Evolutionary conservation across 345 rosid genomes (phyloP).

Genomic region (Acer negundo): DNA sequence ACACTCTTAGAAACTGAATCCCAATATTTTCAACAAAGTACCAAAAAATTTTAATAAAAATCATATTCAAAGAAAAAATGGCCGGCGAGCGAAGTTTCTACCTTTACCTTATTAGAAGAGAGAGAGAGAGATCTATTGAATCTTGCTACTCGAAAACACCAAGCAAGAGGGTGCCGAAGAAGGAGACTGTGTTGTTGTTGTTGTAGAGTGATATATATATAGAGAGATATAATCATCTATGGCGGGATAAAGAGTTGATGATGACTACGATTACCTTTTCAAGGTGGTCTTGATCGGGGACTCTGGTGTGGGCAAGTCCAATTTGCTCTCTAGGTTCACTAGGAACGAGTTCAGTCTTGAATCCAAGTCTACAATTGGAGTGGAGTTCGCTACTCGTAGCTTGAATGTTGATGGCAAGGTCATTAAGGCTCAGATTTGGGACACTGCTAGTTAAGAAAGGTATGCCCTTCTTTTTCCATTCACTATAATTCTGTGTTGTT

Average conservation of each 20-base stretch:
- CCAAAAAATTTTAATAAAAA: no score
- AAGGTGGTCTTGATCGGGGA: conserved; percentile 89
- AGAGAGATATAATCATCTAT: conserved; percentile 36
- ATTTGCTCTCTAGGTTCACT: conserved; percentile 88
- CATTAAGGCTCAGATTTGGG: conserved; percentile 99
- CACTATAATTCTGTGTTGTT: background rate
- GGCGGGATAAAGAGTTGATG: conserved; percentile 93
- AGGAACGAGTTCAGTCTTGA: conserved; percentile 93
- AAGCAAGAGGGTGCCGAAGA: background rate
- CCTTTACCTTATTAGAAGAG: background rate
- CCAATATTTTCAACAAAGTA: no score
- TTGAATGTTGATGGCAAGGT: conserved; percentile 78
- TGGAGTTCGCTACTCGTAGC: conserved; percentile 97
- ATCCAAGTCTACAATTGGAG: conserved; percentile 92
- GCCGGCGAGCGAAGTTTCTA: background rate
- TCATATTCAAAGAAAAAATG: no score
- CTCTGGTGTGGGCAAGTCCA: conserved; percentile 94
- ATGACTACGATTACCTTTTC: conserved; percentile 91
- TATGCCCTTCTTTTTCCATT: conserved; percentile 19
- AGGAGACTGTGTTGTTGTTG: background rate
- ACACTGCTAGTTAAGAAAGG: conserved; percentile 97
- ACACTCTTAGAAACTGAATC: no score
- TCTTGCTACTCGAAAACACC: background rate
- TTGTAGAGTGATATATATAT: background rate
- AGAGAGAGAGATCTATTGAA: background rate